Conservation (phyloP, 2,329 filamentous ascomycete genomes). For the Teratosphaeria zuluensis region DNA sequence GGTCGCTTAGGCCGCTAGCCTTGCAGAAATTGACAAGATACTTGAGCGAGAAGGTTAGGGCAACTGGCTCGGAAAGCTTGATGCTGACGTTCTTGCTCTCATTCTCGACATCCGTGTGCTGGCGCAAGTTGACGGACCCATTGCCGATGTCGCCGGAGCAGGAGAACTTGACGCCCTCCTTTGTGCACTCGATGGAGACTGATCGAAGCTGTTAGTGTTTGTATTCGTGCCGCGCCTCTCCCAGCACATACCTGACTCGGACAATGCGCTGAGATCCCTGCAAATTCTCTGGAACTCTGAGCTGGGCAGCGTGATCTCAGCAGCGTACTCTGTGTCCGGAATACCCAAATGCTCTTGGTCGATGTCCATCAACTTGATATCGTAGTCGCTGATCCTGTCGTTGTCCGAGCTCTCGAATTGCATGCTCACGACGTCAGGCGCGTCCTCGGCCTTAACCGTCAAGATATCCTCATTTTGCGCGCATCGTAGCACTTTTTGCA, state of each 20-base stretch:
- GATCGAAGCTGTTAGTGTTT: slow-evolving; percentile 15
- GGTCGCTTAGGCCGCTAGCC: slow-evolving; percentile 69
- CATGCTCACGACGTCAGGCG: slow-evolving; percentile 89
- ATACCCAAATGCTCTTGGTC: slow-evolving; percentile 99
- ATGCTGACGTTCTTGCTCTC: slow-evolving; percentile 78
- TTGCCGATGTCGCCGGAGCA: slow-evolving; percentile 93
- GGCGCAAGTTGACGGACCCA: slow-evolving; percentile 82
- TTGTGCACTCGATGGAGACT: slow-evolving; percentile 94
- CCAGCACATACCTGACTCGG: slow-evolving; percentile 70
- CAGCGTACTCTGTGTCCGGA: slow-evolving; percentile 95
- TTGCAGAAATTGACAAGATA: slow-evolving; percentile 99
- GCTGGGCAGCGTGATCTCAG: slow-evolving; percentile 81
- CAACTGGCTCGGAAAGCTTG: slow-evolving; percentile 81
- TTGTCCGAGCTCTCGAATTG: slow-evolving; percentile 83
- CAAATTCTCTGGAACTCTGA: slow-evolving; percentile 91
- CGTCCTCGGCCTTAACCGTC: slow-evolving; percentile 94
- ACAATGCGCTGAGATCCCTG: slow-evolving; percentile 81
- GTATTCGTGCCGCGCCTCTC: not conserved
- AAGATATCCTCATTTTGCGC: slow-evolving; percentile 91
- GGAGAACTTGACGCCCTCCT: slow-evolving; percentile 93
- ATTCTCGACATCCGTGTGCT: slow-evolving; percentile 83
- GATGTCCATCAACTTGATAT: slow-evolving; percentile 99
- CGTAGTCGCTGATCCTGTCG: slow-evolving; percentile 95
- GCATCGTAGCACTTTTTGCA: slow-evolving; percentile 93
- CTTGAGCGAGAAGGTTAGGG: slow-evolving; percentile 95